Conservation (phyloP, 2,329 filamentous ascomycete genomes). For the Claviceps capensis region DNA sequence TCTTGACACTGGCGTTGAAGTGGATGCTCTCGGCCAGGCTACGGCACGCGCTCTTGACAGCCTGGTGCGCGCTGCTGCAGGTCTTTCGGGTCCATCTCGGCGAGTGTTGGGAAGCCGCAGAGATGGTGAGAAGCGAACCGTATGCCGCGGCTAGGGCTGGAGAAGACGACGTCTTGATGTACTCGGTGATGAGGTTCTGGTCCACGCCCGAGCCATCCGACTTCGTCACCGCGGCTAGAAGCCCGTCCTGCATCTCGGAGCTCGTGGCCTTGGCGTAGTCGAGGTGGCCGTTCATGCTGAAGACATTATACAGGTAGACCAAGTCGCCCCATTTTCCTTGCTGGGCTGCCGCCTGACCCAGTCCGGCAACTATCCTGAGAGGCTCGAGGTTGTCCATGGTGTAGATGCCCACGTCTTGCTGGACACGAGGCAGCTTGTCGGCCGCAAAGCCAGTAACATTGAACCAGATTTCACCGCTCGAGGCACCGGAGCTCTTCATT, state of each 20-base stretch:
- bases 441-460: neutral
- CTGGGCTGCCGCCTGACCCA: neutral
- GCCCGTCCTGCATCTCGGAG: slow-evolving; percentile 1
- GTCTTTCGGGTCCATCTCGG: neutral
- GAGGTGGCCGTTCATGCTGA: slow-evolving; percentile 5
- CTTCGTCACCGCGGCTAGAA: slow-evolving; percentile 2
- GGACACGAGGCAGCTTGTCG: slow-evolving; percentile 3
- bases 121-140: slow-evolving; percentile 1
- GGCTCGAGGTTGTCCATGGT: slow-evolving; percentile 2
- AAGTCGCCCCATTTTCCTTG: slow-evolving; percentile 5
- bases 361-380: neutral
- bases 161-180: slow-evolving; percentile 3
- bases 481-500: neutral
- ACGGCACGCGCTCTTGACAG: neutral
- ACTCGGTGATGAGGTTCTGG: slow-evolving; percentile 1
- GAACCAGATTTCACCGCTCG: slow-evolving; percentile 2
- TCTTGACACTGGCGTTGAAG: slow-evolving; percentile 1
- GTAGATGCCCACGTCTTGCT: slow-evolving; percentile 1
- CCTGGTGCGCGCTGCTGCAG: slow-evolving; percentile 1
- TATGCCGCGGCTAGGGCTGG: slow-evolving; percentile 1
- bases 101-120: neutral
- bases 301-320: slow-evolving; percentile 3
- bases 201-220: neutral
- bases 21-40: neutral
- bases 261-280: slow-evolving; percentile 1